Evolutionary conservation across 1,284 basidiomycete genomes (phyloP).

Genomic region (Cryptococcus sp.): DNA sequence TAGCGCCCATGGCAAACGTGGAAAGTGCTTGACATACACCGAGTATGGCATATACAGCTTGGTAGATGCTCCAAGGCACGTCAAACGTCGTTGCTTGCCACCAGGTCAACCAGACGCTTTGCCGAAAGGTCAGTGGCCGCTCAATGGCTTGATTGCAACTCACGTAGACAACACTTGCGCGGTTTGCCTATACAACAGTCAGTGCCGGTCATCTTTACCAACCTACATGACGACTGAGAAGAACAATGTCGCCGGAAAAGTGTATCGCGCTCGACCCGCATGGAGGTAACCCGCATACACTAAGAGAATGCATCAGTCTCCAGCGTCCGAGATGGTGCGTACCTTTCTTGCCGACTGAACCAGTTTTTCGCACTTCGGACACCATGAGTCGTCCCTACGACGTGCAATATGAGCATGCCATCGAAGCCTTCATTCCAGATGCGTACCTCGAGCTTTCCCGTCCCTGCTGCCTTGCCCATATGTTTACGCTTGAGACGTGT

Average conservation of each 20-base stretch:
- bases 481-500: constrained; percentile 31
- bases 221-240: constrained; percentile 60
- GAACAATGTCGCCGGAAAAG: constrained; percentile 62
- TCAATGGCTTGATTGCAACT: constrained; percentile 3
- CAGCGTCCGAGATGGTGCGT: constrained; percentile 11
- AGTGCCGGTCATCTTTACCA: neutral
- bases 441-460: constrained; percentile 60
- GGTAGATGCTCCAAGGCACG: constrained; percentile 60
- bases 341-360: constrained; percentile 64
- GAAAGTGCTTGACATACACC: constrained; percentile 60
- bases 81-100: constrained; percentile 62
- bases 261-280: constrained; percentile 64
- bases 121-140: neutral
- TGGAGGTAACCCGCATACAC: constrained; percentile 70
- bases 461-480: constrained; percentile 59
- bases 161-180: constrained; percentile 53
- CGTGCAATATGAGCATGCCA: neutral
- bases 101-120: constrained; percentile 62
- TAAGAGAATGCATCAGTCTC: constrained; percentile 31
- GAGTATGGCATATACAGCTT: constrained; percentile 69
- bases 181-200: constrained; percentile 57
- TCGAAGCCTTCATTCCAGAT: neutral
- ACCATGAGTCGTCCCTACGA: constrained; percentile 50
- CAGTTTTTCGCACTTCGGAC: constrained; percentile 59
- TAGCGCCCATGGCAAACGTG: constrained; percentile 64